phyloP scores from a whole-genome alignment of 2,329 filamentous ascomycete genomes.

The Fusarium nisikadoi region DNA sequence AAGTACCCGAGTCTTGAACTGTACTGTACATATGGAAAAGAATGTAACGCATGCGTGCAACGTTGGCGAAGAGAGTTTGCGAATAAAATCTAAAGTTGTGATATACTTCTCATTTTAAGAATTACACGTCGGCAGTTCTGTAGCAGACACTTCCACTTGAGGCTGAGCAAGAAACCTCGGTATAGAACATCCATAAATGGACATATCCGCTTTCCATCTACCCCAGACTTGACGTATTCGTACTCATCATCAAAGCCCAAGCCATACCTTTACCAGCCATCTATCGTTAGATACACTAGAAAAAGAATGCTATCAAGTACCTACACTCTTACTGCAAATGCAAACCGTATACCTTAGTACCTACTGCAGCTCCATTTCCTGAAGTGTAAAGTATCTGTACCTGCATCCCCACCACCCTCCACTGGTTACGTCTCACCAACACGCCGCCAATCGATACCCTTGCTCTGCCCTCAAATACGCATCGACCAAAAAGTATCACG shows the following conservation, averaged over 20 bases:
- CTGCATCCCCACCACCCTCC: conserved; percentile 18
- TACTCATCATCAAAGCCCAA: conserved; percentile 1
- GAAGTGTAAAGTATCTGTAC: conserved; percentile 6
- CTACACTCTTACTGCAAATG: neutral
- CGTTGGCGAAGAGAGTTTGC: neutral
- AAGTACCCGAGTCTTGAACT: neutral
- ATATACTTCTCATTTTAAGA: neutral
- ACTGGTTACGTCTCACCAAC: conserved; percentile 18
- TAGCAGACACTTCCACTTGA: neutral
- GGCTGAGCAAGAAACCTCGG: neutral
- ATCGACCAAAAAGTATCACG: conserved; percentile 9
- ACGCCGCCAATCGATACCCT: conserved; percentile 35
- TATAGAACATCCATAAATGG: neutral
- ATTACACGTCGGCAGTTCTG: neutral
- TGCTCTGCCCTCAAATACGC: conserved; percentile 24
- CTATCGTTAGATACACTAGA: neutral
- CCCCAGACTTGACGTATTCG: conserved; percentile 26
- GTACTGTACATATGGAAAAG: neutral
- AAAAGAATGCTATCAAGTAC: neutral
- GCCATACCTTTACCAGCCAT: neutral
- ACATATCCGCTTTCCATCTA: neutral
- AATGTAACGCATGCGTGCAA: conserved; percentile 1
- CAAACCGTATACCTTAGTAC: neutral
- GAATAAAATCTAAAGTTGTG: neutral
- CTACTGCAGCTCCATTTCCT: neutral